A percentile compares a stretch with the other conserved stretches of the same genome.
Conservation (phyloP, 148 eudicot species). For the Selenicereus undatus region DNA sequence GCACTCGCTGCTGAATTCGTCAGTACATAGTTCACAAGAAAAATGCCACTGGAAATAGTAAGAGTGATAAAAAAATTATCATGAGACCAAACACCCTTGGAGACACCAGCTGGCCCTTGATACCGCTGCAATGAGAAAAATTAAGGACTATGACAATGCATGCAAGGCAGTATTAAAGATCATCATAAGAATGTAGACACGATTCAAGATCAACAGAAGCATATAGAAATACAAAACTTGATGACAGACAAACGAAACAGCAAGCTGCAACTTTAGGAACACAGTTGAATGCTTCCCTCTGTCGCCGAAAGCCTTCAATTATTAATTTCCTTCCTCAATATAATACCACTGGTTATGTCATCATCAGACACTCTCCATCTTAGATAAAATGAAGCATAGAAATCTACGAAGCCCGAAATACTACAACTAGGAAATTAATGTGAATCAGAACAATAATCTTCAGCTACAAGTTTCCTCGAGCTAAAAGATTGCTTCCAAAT, state of each 20-base stretch:
- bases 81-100: constrained; percentile 52
- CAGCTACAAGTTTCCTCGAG: not conserved
- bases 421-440: not conserved
- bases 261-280: not conserved
- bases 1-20: constrained; percentile 74
- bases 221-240: not conserved
- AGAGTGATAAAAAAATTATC: constrained; percentile 62
- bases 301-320: not conserved
- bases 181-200: too few relatives aligned
- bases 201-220: not conserved
- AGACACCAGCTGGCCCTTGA: constrained; percentile 37
- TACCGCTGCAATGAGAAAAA: constrained; percentile 13
- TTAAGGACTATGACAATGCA: not conserved
- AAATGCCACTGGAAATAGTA: constrained; percentile 74
- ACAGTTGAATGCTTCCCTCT: not conserved
- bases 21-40: constrained; percentile 67
- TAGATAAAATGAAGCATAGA: not conserved
- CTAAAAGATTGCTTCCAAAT: not conserved
- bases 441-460: not conserved
- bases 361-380: not conserved
- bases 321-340: not conserved
- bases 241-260: not conserved
- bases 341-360: not conserved
- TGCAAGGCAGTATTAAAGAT: not conserved
- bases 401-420: not conserved